A percentile compares a stretch with the other conserved stretches of the same genome.
Evolutionary conservation across 768 basidiomycete species (phyloP).

Genomic region (Crassisporium funariophilum): DNA sequence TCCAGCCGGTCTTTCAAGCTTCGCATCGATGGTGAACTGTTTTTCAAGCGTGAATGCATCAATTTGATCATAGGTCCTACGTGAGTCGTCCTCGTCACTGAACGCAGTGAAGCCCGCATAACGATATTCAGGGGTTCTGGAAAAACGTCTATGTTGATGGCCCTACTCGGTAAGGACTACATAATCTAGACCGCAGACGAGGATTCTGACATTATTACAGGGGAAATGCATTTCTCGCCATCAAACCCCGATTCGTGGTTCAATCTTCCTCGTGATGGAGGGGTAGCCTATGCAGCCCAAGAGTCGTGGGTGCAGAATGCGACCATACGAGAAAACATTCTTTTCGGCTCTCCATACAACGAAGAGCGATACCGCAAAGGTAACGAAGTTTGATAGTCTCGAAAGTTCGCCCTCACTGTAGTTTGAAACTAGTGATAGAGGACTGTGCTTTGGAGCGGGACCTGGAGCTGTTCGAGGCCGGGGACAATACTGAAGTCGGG

Average conservation of each 20-base stretch:
- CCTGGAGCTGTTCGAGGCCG: conserved; percentile 61
- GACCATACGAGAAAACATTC: conserved; percentile 76
- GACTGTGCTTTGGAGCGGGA: conserved; percentile 78
- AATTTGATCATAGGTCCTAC: conserved; percentile 64
- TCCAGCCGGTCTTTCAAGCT: conserved; percentile 53
- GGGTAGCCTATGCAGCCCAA: conserved; percentile 78
- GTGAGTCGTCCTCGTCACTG: conserved; percentile 12
- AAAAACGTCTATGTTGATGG: conserved; percentile 66
- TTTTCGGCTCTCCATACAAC: conserved; percentile 75
- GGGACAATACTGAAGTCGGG: conserved; percentile 66
- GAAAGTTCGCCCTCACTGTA: not conserved
- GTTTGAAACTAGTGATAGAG: conserved; percentile 45
- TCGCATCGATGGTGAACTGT: conserved; percentile 50
- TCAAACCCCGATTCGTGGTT: conserved; percentile 57
- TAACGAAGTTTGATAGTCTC: not conserved
- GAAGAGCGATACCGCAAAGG: conserved; percentile 72
- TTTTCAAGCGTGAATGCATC: conserved; percentile 54
- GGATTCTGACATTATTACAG: conserved; percentile 19
- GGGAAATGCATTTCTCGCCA: conserved; percentile 65
- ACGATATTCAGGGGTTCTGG: conserved; percentile 40
- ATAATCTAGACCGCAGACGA: not conserved
- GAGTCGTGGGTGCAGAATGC: conserved; percentile 83
- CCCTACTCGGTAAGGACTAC: conserved; percentile 42
- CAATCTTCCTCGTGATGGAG: conserved; percentile 62
- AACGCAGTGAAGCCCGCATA: not conserved